Conservation (phyloP, 345 rosid genomes). For the Streptanthus diversifolius region DNA sequence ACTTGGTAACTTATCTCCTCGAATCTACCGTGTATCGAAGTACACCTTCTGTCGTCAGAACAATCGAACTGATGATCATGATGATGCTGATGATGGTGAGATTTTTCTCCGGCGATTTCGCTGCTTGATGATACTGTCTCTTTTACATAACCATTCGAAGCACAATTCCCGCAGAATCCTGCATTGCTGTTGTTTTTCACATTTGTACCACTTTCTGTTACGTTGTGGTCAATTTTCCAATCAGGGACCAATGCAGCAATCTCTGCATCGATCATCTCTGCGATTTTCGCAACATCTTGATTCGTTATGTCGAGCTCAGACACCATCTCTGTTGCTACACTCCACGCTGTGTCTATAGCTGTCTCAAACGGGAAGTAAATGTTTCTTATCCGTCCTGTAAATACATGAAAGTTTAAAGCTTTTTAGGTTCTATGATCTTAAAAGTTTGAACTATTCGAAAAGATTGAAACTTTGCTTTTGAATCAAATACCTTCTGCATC, state of each 20-base stretch:
- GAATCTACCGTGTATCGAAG: conserved; percentile 69
- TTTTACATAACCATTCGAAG: conserved; percentile 35
- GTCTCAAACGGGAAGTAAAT: conserved; percentile 87
- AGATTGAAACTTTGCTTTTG: not conserved
- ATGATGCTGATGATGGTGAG: conserved; percentile 37
- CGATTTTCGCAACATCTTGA: conserved; percentile 78
- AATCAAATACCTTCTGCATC: conserved; percentile 67
- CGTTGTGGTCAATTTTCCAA: conserved; percentile 45
- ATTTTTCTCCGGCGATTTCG: conserved; percentile 33
- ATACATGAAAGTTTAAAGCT: not conserved
- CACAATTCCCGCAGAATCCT: conserved; percentile 43
- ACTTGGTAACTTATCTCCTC: conserved; percentile 80
- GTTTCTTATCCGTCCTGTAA: conserved; percentile 67
- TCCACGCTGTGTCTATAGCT: conserved; percentile 62
- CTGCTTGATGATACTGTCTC: conserved; percentile 46
- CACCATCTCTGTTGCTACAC: conserved; percentile 91
- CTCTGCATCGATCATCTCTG: conserved; percentile 84
- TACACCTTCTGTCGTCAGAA: conserved; percentile 42
- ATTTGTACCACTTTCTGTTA: conserved; percentile 31
- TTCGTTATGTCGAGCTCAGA: conserved; percentile 71
- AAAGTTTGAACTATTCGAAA: not conserved
- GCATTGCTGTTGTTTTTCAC: not conserved
- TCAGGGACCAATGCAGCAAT: conserved; percentile 63
- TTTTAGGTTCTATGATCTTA: not conserved
- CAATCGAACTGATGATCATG: conserved; percentile 14